Conservation (phyloP, 1,284 basidiomycete species). For the Caloboletus inedulis region DNA sequence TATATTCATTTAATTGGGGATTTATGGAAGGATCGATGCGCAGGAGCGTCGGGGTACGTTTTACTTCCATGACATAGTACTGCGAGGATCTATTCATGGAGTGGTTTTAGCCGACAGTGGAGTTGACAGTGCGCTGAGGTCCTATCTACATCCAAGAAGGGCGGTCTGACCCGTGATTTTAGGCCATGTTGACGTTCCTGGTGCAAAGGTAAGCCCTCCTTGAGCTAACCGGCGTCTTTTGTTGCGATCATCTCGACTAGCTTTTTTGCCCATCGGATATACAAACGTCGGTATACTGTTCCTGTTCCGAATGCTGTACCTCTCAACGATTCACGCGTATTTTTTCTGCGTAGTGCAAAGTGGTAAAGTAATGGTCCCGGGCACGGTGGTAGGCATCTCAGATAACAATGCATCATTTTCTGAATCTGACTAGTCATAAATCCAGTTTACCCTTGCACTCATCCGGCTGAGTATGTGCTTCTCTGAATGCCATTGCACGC, state of each 20-base stretch:
- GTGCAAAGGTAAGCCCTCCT: conserved; percentile 15
- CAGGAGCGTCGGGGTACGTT: conserved; percentile 28
- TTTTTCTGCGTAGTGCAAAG: conserved; percentile 16
- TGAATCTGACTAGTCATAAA: conserved; percentile 1
- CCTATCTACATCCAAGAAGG: not conserved
- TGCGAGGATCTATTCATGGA: not conserved
- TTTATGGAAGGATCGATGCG: not conserved
- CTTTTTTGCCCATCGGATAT: conserved; percentile 27
- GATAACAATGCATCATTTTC: not conserved
- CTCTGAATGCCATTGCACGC: not conserved
- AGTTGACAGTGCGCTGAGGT: conserved; percentile 17
- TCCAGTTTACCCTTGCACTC: conserved; percentile 17
- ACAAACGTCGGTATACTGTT: conserved; percentile 19
- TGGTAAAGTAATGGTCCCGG: conserved; percentile 14
- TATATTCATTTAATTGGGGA: not conserved
- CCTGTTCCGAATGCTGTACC: not conserved
- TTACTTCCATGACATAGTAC: not conserved
- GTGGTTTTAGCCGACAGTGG: conserved; percentile 15
- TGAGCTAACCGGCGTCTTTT: too few species aligned
- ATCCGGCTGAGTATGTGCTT: conserved; percentile 18
- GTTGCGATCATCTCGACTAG: conserved; percentile 5
- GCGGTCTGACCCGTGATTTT: not conserved
- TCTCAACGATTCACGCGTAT: not conserved
- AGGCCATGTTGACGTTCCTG: conserved; percentile 28
- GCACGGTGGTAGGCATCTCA: conserved; percentile 16